A percentile compares a stretch with the other conserved stretches of the same genome.
Conservation (phyloP, 148 eudicot species). For the Rhododendron ferrugineum region DNA sequence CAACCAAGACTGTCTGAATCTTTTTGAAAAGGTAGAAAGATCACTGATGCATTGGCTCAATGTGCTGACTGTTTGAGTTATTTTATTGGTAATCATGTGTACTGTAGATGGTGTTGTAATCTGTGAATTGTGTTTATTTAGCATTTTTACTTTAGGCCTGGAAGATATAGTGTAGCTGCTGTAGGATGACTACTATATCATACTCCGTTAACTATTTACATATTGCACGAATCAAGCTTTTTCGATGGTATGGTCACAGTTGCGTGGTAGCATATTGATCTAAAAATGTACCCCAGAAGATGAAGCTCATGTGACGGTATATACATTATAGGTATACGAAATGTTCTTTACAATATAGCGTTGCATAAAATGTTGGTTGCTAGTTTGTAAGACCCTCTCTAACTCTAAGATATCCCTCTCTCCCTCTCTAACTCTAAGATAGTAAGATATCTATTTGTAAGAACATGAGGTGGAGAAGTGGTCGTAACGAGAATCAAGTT, state of each 20-base stretch:
- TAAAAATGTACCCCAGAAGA: not conserved
- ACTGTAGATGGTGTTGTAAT: not conserved
- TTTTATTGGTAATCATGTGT: not conserved
- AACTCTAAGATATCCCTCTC: not conserved
- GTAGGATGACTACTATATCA: not conserved
- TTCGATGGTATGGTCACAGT: not conserved
- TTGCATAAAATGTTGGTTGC: not conserved
- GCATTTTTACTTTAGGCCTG: not conserved
- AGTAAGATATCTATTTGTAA: not conserved
- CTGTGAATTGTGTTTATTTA: not conserved
- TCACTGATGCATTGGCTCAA: conserved; percentile 3
- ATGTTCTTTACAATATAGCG: not conserved
- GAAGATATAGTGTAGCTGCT: not conserved
- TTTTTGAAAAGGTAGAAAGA: conserved; percentile 76
- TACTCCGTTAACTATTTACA: not conserved
- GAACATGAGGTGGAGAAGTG: not conserved
- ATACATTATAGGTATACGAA: not conserved
- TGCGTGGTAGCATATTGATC: conserved; percentile 3
- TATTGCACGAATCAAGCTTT: not conserved
- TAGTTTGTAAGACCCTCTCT: not conserved
- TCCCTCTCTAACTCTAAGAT: not conserved
- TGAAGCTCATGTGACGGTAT: not conserved
- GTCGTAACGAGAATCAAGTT: not conserved
- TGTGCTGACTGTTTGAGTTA: not conserved
- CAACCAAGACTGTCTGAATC: conserved; percentile 91